Evolutionary conservation across 2,329 filamentous ascomycete species (phyloP), one percentile per base, ranked within the genome.

Genomic region (Microdochium trichocladiopsis): DNA sequence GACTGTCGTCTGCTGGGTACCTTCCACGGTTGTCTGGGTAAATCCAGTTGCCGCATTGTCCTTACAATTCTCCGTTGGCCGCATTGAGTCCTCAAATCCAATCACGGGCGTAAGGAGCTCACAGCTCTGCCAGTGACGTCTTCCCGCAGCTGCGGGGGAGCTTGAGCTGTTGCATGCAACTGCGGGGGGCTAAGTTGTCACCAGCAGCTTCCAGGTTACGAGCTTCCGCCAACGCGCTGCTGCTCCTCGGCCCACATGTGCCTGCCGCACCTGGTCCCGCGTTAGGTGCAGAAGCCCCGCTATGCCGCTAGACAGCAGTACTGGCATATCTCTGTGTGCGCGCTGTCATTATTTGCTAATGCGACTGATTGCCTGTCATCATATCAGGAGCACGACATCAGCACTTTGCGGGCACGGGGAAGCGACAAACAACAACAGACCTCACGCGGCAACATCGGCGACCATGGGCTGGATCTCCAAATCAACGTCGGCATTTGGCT

Each of bases 391-490:
- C n/a, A n/a, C n/a, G n/a, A n/a, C n/a, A n/a, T n/a, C n/a, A n/a
- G n/a, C n/a, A n/a, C n/a, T 16, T 41, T 41, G 11, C 36, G 6
- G n/a, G 11, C 36, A 41, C 36, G 8, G 28, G 14, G 28, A 41
- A 41, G 9, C 11, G 6, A 5, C 36, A 18, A 41, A 14, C 36
- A 6, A 11, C n/a, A 14, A 16, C 5, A 5, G 41, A n/a, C n/a
- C 41, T 21, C 18, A 45, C 41, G 6, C 41, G 14, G 16, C 16
- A 41, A 50, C 48, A 43, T 47, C 37, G 12, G n/a, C 51, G 48
- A 66, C 57, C 50, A 93, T 94, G 89, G 81, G 84, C 52, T 82
- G 87, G 75, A 69, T 88, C 57, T 87, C 89, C 22, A 85, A 82
- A 57, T 69, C 83, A 3, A 77, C 91, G 55, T 92, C 90, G 55